Conservation (phyloP, 2,329 filamentous ascomycete genomes). For the Colletotrichum aenigma region DNA sequence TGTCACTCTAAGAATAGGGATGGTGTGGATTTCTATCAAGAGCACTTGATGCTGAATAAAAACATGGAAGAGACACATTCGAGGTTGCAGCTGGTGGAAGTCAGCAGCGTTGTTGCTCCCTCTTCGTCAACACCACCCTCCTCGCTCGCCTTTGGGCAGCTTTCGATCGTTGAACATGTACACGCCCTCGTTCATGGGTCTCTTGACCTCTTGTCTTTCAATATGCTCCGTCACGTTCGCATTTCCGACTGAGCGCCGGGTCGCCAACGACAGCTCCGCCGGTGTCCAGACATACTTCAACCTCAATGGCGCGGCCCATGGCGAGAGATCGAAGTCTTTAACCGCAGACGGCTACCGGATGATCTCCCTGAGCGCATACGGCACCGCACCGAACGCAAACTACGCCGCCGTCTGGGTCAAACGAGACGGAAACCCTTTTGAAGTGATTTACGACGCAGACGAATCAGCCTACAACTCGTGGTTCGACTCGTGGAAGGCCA, state of each 20-base stretch:
- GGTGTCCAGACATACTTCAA: neutral
- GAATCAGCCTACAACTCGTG: slow-evolving; percentile 10
- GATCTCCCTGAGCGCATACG: slow-evolving; percentile 22
- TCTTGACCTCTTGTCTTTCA: slow-evolving; percentile 5
- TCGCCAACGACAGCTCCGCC: neutral
- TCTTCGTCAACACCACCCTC: neutral
- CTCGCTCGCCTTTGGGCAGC: neutral
- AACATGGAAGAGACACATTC: neutral
- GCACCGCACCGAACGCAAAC: neutral
- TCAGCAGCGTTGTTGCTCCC: neutral
- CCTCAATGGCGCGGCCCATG: neutral
- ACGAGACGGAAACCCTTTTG: neutral
- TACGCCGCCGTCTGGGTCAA: slow-evolving; percentile 21
- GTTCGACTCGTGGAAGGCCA: slow-evolving; percentile 7
- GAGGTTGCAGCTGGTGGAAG: neutral
- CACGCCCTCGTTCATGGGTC: neutral
- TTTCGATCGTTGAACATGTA: neutral
- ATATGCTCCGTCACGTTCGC: neutral
- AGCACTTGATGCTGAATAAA: neutral
- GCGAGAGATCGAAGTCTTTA: neutral
- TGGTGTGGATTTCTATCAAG: neutral
- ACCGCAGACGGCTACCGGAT: slow-evolving; percentile 13
- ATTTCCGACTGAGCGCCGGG: neutral
- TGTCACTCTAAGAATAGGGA: slow-evolving; percentile 3
- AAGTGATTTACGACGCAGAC: slow-evolving; percentile 11